These are phyloP conservation scores for Penicillium ochrochloron DNA, from an alignment of 495 filamentous ascomycete species.

Conservation along the genomic window DNA sequence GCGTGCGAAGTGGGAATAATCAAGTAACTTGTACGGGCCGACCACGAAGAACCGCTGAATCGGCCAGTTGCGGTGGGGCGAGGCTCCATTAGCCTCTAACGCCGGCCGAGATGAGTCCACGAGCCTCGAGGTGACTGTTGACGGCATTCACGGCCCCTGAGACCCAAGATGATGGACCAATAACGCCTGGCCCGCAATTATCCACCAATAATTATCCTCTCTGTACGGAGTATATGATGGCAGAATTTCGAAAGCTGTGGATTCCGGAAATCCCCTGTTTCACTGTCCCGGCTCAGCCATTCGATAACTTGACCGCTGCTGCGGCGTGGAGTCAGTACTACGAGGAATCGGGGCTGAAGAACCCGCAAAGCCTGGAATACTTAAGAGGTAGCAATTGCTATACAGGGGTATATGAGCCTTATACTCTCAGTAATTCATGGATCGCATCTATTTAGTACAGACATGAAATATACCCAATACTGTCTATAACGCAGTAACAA, in stretches of 20 bases:
- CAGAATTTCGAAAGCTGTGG: neutral
- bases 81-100: conserved; percentile 2
- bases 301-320: neutral
- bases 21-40: neutral
- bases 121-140: neutral
- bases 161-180: neutral
- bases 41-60: neutral
- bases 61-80: neutral
- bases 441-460: too few relatives aligned
- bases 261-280: neutral
- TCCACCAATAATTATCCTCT: neutral
- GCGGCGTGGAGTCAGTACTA: too few relatives aligned
- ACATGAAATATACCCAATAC: neutral
- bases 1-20: too few relatives aligned
- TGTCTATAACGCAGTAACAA: neutral
- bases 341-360: neutral
- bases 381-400: too few relatives aligned
- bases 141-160: neutral
- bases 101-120: neutral
- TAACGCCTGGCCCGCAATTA: neutral
- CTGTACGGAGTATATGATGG: neutral
- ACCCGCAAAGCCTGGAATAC: neutral
- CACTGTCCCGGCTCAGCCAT: neutral
- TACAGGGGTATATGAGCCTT: too few relatives aligned
- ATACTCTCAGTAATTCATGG: too few relatives aligned